These are phyloP conservation scores for Trebouxia sp. DNA, from an alignment of 139 green algal species.

Conservation along the genomic window DNA sequence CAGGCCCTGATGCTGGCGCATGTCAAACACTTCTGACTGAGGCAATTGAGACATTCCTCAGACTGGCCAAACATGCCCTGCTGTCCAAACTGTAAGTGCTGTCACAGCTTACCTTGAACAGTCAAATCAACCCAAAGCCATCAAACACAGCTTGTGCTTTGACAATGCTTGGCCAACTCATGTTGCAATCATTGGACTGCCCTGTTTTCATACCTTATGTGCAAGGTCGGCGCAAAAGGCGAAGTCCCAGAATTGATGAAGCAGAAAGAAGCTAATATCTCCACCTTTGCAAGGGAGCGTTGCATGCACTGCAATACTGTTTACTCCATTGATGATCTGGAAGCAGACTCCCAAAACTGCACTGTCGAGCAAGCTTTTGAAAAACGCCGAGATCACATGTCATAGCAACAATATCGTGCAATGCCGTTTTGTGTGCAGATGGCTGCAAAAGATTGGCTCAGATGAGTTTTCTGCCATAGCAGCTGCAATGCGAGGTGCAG, in stretches of 20 bases:
- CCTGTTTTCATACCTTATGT: no score
- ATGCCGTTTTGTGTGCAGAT: constrained; percentile 2
- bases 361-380: no score
- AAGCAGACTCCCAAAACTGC: no score
- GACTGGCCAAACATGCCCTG: background rate
- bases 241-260: no score
- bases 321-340: no score
- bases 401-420: no score
- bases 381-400: no score
- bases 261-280: background rate
- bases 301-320: background rate
- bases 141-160: background rate
- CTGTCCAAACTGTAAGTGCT: constrained; percentile 2
- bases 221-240: no score
- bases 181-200: no score
- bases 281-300: background rate
- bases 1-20: background rate
- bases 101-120: background rate
- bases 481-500: background rate
- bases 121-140: background rate
- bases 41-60: background rate
- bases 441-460: background rate
- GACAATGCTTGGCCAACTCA: no score
- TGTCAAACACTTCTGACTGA: no score
- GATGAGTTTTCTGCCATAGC: background rate